A percentile compares a stretch with the other conserved stretches of the same genome.
phyloP scores from a whole-genome alignment of 805 yeast species.

The Candida anglica region DNA sequence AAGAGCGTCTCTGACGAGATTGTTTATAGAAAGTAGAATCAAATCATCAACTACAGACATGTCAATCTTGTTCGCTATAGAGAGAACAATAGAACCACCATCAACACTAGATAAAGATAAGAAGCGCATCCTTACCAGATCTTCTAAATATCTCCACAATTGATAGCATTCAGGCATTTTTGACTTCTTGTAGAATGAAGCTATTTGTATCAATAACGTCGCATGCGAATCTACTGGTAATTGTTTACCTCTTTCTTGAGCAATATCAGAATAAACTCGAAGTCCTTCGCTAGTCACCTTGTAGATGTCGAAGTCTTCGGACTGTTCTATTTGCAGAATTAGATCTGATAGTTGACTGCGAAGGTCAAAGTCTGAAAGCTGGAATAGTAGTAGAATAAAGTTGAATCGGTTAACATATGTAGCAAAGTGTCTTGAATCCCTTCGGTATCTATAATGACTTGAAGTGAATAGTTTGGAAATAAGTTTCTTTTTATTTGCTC shows the following conservation, averaged over 20 bases:
- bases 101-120: not conserved
- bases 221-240: constrained; percentile 18
- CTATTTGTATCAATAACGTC: constrained; percentile 11
- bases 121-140: not conserved
- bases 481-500: constrained; percentile 20
- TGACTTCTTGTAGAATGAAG: constrained; percentile 6
- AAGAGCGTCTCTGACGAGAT: not conserved
- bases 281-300: constrained; percentile 19
- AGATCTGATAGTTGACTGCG: constrained; percentile 23
- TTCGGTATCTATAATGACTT: constrained; percentile 29
- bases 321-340: constrained; percentile 16
- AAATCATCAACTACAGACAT: not conserved
- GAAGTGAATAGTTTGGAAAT: constrained; percentile 35
- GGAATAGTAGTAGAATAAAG: constrained; percentile 29
- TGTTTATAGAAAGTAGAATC: not conserved
- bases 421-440: constrained; percentile 19
- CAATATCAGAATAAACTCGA: constrained; percentile 13
- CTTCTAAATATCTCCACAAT: constrained; percentile 1
- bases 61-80: not conserved
- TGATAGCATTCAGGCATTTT: constrained; percentile 1
- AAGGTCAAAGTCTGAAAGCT: constrained; percentile 30
- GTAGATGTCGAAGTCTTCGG: constrained; percentile 20
- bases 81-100: not conserved
- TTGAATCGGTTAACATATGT: constrained; percentile 37
- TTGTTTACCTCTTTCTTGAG: constrained; percentile 7